Conservation (phyloP, 208 protist genomes). For the Leishmania martiniquensis region DNA sequence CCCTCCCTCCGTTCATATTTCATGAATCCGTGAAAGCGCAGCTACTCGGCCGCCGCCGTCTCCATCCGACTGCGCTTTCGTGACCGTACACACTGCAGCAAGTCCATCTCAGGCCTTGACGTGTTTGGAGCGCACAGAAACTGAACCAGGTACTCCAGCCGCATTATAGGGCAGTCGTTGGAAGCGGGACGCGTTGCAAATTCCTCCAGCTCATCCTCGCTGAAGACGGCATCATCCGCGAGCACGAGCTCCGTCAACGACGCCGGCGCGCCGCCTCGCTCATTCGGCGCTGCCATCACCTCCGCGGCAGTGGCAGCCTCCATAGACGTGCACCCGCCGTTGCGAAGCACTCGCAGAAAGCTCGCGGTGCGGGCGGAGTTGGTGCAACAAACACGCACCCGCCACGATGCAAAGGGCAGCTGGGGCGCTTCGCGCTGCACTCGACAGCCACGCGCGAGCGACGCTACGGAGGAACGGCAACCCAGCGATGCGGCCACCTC, state of each 20-base stretch:
- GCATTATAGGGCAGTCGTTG: constrained; percentile 35
- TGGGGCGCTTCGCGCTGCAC: constrained; percentile 37
- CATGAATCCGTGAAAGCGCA: neutral
- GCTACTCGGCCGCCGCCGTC: neutral
- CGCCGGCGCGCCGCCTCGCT: neutral
- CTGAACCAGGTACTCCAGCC: constrained; percentile 71
- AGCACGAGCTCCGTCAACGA: constrained; percentile 33
- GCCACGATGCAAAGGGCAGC: constrained; percentile 54
- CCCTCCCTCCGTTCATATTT: neutral
- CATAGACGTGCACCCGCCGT: constrained; percentile 48
- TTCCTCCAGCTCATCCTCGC: constrained; percentile 37
- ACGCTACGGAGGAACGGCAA: constrained; percentile 32
- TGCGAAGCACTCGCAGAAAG: constrained; percentile 58
- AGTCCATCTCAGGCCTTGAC: constrained; percentile 24
- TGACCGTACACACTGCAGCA: constrained; percentile 19
- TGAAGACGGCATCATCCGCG: constrained; percentile 63
- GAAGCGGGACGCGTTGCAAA: constrained; percentile 14
- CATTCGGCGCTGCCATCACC: constrained; percentile 20
- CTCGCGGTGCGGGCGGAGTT: constrained; percentile 28
- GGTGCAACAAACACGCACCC: constrained; percentile 54
- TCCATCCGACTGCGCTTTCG: constrained; percentile 29
- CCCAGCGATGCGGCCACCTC: constrained; percentile 23
- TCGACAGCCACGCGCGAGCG: constrained; percentile 48
- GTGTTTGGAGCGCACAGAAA: constrained; percentile 50
- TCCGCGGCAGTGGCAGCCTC: constrained; percentile 18